A percentile compares a stretch with the other conserved stretches of the same genome.
These are phyloP conservation scores for Myxozyma kluyveri DNA, from an alignment of 805 yeast genomes.

Conservation along the genomic window DNA sequence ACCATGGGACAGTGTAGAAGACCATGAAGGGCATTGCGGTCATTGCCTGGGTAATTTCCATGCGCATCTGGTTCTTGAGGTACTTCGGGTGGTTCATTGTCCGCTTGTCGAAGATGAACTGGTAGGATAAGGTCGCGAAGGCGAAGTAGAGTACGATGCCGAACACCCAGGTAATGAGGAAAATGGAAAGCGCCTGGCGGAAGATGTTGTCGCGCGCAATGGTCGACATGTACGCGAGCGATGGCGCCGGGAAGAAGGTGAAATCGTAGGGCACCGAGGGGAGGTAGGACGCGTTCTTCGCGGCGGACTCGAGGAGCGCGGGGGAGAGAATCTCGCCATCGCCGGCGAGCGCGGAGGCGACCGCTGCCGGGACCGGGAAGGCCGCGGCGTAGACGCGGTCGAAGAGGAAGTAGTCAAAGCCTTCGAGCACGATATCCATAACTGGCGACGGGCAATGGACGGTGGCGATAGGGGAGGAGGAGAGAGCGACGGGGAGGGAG, in stretches of 20 bases:
- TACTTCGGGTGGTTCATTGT: slow-evolving; percentile 95
- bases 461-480: not conserved
- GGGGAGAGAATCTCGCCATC: slow-evolving; percentile 50
- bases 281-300: slow-evolving; percentile 37
- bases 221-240: slow-evolving; percentile 45
- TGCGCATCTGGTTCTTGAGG: slow-evolving; percentile 84
- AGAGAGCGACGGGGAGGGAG: not conserved
- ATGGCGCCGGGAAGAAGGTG: slow-evolving; percentile 20
- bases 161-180: slow-evolving; percentile 68
- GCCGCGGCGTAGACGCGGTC: slow-evolving; percentile 71
- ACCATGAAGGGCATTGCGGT: slow-evolving; percentile 91
- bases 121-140: slow-evolving; percentile 74
- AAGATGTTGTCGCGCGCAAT: slow-evolving; percentile 68
- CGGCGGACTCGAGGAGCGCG: slow-evolving; percentile 45
- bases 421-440: slow-evolving; percentile 94
- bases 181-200: slow-evolving; percentile 69
- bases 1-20: slow-evolving; percentile 82
- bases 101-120: slow-evolving; percentile 77
- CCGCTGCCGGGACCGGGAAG: slow-evolving; percentile 48
- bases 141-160: slow-evolving; percentile 80
- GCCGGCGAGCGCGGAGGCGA: slow-evolving; percentile 31
- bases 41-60: slow-evolving; percentile 77
- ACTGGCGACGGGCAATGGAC: slow-evolving; percentile 9
- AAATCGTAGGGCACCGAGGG: slow-evolving; percentile 23
- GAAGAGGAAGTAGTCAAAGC: slow-evolving; percentile 65